Base-by-base conservation (phyloP, 1,284 basidiomycete genomes). In the Violaceomyces palustris region DNA sequence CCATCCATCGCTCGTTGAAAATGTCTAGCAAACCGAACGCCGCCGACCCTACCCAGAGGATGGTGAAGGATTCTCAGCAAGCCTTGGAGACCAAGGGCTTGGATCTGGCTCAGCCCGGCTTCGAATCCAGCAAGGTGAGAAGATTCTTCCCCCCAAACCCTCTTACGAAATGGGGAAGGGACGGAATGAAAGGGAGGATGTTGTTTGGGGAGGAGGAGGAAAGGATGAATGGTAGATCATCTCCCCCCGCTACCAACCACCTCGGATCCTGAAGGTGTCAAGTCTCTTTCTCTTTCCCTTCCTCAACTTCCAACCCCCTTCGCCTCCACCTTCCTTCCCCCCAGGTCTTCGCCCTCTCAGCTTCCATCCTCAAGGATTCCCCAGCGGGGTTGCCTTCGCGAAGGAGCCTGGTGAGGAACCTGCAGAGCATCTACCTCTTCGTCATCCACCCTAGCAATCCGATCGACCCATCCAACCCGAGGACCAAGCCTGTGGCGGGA, bases 371-470 rank as follows among this genome's bases (percentile, higher is more conserved):
- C 17, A 48, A 42, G 10, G 48, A 56, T 15, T 61, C 67, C 2
- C 63, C 62, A 8, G 39, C 56, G 1, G 59, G 56, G 27, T 61
- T 62, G 29, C 58, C 63, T 10, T 54, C 58, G 8, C 57, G 53
- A 28, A 59, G 57, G 21, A 46, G 55, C n/a, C 61, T 70, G 15
- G 27, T 59, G 22, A 53, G 61, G 29, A 50, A 54, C 31, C 50
- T 69, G 6, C 47, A 63, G 22, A 61, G 61, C 37, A 50, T 69
- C 44, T 69, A 69, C 44, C 49, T 67, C 22, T 72, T 70, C 32
- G 33, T 69, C 36, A 57, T 72, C 29, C 62, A 69, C 31, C 67
- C 67, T 9, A 48, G 48, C 22, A 28, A 25, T 15, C 54, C 63
- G 18, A 50, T 68, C 31, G 58, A 66, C 26, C 53, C 63, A 2